Evolutionary conservation across 306 rosid genomes (phyloP), one percentile per base, ranked within the genome.

Genomic region (Elaeagnus macrophylla): DNA sequence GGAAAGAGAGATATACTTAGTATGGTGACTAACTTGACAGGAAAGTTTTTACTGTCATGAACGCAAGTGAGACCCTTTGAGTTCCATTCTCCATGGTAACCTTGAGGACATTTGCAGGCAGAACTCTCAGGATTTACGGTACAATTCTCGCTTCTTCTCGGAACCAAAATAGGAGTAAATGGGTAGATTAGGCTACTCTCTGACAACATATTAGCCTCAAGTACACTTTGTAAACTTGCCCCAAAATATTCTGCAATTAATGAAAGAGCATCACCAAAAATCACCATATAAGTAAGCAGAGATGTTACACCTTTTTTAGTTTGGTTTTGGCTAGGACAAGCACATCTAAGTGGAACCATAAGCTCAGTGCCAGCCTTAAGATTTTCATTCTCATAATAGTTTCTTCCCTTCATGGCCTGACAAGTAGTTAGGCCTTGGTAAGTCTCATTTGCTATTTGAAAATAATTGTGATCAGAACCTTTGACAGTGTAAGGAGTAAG

Each of bases 371-470:
- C 80, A 13, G 65, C n/a, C 9, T 54, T 5, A 62, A 79, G 51
- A 7, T 14, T 6, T 5, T 1, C 1, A 8, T 69, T 20, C 0
- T 68, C 45, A 53, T 71, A 71, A 58, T 74, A 74, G 37, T 79
- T 79, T 53, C 67, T 75, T 15, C 84, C 75, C 65, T 57, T 72
- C 67, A 75, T 0, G 17, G 77, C 77, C 18, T 71, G 75, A 15
- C 81, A 79, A 5, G 77, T 79, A 6, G 77, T 62, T 16, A 79
- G 73, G 46, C 84, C 68, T 61, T 75, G 84, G 67, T 48, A 79
- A 16, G 62, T 75, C 2, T 13, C 15, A 54, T 44, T 61, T 3
- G 54, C 78, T 54, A 79, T 53, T 11, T 25, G 19, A 42, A 0
- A 71, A 55, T 79, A 75, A 0, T 57, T 57, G 37, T 79, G 78